phyloP scores from a whole-genome alignment of 495 filamentous ascomycete species.

The Hyaloscypha finlandica region DNA sequence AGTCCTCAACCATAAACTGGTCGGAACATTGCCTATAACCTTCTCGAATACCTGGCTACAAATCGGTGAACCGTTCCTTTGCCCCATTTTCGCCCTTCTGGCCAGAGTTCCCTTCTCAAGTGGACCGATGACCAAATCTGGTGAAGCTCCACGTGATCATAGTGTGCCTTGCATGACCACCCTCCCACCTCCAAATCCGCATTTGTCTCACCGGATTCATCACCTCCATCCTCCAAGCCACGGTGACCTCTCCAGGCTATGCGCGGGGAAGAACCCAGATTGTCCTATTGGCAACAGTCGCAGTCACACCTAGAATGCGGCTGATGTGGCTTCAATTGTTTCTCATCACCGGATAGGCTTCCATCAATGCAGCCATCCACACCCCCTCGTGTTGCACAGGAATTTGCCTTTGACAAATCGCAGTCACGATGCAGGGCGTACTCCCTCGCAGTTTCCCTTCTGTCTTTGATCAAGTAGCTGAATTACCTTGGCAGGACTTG shows the following conservation, averaged over 20 bases:
- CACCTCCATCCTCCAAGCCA: not conserved
- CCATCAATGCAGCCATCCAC: not conserved
- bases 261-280: not conserved
- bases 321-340: slow-evolving; percentile 20
- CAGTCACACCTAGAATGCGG: slow-evolving; percentile 29
- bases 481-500: slow-evolving; percentile 12
- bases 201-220: not conserved
- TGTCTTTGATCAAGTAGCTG: not conserved
- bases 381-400: not conserved
- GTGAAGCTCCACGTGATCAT: not conserved
- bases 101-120: not conserved
- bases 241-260: not conserved
- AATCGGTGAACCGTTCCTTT: not conserved
- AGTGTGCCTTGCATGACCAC: not conserved
- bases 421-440: slow-evolving; percentile 3
- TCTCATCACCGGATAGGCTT: slow-evolving; percentile 22
- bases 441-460: not conserved
- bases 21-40: not conserved
- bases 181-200: not conserved
- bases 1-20: not conserved
- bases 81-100: not conserved
- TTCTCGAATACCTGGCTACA: not conserved
- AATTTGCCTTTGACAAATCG: not conserved
- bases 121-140: not conserved
- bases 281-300: not conserved